Percentiles rank a stretch among this genome's conserved stretches.
Conservation (phyloP, 768 basidiomycete genomes). For the Polyporus arcularius region DNA sequence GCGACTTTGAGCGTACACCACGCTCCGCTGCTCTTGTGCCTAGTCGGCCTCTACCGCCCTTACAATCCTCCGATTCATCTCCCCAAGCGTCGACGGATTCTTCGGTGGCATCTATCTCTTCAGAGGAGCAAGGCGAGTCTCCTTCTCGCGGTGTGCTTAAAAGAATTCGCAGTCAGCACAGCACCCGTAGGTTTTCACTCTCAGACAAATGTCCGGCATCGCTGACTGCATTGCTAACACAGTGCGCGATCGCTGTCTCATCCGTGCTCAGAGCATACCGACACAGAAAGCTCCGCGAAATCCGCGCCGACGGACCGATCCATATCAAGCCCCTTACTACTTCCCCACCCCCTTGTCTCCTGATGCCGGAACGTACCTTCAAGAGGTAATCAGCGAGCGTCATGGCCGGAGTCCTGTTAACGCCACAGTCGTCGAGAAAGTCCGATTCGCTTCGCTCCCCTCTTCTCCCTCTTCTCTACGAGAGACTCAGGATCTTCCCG, state of each 20-base stretch:
- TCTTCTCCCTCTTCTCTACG: constrained; percentile 2
- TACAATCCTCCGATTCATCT: background rate
- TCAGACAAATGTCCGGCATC: too few relatives aligned
- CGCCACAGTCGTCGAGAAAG: constrained; percentile 1
- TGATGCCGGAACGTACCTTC: constrained; percentile 34
- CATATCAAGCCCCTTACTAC: constrained; percentile 67
- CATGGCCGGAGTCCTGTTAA: background rate
- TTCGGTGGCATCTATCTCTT: constrained; percentile 1
- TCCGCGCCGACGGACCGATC: constrained; percentile 45
- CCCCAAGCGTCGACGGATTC: background rate
- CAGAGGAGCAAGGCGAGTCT: background rate
- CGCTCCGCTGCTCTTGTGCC: background rate
- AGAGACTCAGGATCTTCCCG: background rate
- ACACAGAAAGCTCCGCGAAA: background rate
- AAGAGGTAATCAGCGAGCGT: constrained; percentile 17
- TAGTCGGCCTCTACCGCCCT: background rate
- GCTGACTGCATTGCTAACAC: background rate
- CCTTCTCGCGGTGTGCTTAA: constrained; percentile 6
- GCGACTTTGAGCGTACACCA: background rate
- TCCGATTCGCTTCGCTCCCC: background rate
- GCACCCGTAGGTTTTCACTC: background rate
- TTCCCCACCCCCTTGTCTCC: constrained; percentile 50
- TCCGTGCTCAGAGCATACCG: constrained; percentile 13
- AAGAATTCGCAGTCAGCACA: constrained; percentile 5
- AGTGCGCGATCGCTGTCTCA: constrained; percentile 18